These are phyloP conservation scores for Larix kaempferi DNA, from an alignment of 75 land plant genomes.

Conservation along the genomic window DNA sequence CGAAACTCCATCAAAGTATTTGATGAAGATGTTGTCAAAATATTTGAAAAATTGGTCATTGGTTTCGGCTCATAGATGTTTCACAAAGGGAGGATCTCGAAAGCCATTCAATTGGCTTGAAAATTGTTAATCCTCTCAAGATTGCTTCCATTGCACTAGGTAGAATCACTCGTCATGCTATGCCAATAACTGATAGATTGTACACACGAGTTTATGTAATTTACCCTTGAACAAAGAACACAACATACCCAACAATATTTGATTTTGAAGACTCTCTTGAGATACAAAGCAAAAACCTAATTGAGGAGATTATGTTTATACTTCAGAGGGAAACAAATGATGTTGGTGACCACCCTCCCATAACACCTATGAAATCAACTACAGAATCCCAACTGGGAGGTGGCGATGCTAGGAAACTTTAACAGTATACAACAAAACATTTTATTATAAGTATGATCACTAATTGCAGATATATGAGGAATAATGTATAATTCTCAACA, in stretches of 20 bases:
- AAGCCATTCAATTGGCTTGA: slow-evolving; percentile 79
- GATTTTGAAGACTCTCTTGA: slow-evolving; percentile 72
- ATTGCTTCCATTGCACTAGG: no score
- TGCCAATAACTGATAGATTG: no score
- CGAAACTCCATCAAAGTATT: no score
- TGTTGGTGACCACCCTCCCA: slow-evolving; percentile 98
- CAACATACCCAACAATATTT: slow-evolving; percentile 91
- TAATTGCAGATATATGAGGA: slow-evolving; percentile 90
- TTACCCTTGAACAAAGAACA: slow-evolving; percentile 97
- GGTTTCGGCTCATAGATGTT: slow-evolving; percentile 49
- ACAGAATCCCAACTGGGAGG: slow-evolving; percentile 77
- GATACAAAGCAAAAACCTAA: slow-evolving; percentile 61
- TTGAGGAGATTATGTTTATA: slow-evolving; percentile 74
- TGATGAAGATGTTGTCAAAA: no score
- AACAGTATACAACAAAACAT: slow-evolving; percentile 88
- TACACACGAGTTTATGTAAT: no score
- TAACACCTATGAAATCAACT: slow-evolving; percentile 84
- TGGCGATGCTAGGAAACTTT: slow-evolving; percentile 87
- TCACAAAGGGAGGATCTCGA: slow-evolving; percentile 78
- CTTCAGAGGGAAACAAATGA: slow-evolving; percentile 75
- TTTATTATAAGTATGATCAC: slow-evolving; percentile 83
- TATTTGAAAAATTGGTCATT: slow-evolving; percentile 80
- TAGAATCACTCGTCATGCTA: no score
- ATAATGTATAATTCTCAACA: slow-evolving; percentile 64
- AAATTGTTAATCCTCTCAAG: slow-evolving; percentile 95